These are phyloP conservation scores for Helicocarpus griseus DNA, from an alignment of 2,329 filamentous ascomycete species.

Conservation along the genomic window DNA sequence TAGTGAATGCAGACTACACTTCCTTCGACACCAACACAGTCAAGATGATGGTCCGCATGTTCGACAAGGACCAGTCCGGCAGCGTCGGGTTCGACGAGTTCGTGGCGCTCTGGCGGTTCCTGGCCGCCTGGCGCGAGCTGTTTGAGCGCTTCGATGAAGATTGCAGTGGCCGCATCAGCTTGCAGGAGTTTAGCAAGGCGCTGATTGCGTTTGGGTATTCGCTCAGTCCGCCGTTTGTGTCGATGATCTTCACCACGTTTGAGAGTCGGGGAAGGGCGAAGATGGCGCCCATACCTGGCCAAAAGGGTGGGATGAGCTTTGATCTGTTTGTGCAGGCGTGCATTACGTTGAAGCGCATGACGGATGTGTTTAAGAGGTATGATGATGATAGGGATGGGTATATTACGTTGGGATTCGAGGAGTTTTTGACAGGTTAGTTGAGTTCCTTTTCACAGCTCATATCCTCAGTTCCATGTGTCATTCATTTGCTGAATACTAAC, in stretches of 20 bases:
- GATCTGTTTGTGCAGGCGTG: conserved; percentile 97
- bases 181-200: conserved; percentile 80
- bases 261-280: conserved; percentile 48
- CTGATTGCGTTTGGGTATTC: conserved; percentile 90
- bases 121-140: conserved; percentile 84
- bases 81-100: conserved; percentile 94
- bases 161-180: conserved; percentile 73
- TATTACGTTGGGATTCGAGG: conserved; percentile 72
- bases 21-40: conserved; percentile 90
- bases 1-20: conserved; percentile 94
- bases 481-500: background rate
- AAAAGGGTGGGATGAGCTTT: conserved; percentile 69
- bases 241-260: conserved; percentile 77
- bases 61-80: conserved; percentile 81
- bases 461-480: too few species aligned
- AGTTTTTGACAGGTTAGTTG: conserved; percentile 56
- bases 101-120: conserved; percentile 90
- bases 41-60: conserved; percentile 99
- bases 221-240: conserved; percentile 72
- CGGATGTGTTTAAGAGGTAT: conserved; percentile 98
- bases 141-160: conserved; percentile 95
- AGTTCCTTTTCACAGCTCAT: background rate
- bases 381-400: conserved; percentile 95
- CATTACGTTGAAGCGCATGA: conserved; percentile 96
- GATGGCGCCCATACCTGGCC: conserved; percentile 23